Conservation (phyloP, 139 green algal genomes). For the Bryopsis sp. region DNA sequence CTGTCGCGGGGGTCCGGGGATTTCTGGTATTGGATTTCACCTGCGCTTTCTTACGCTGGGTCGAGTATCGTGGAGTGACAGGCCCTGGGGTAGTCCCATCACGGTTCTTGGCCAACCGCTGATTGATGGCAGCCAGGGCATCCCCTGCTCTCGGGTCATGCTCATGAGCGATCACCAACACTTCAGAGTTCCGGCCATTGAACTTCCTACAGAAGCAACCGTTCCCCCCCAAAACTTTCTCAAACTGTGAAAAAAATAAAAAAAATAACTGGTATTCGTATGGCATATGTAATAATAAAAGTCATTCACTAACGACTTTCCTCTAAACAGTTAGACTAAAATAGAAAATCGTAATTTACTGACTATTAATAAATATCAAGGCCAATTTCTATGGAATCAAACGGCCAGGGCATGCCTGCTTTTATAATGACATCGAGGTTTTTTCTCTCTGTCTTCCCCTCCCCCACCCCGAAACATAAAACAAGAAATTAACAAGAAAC, state of each 20-base stretch:
- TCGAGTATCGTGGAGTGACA: neutral
- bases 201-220: constrained; percentile 32
- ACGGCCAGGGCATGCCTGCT: no score
- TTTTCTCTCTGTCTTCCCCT: no score
- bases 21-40: neutral
- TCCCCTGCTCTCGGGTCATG: constrained; percentile 34
- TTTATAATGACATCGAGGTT: no score
- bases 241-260: neutral
- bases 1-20: neutral
- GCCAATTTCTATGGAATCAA: no score
- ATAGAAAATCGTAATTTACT: no score
- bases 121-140: neutral
- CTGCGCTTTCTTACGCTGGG: neutral
- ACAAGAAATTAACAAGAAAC: neutral
- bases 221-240: neutral
- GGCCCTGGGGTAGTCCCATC: no score
- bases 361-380: no score
- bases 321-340: no score
- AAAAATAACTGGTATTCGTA: no score
- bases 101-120: neutral
- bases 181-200: constrained; percentile 78
- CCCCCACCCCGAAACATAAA: neutral
- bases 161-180: constrained; percentile 61
- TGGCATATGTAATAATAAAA: no score
- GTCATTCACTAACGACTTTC: no score